Percentiles rank a stretch among this genome's conserved stretches.
phyloP scores from a whole-genome alignment of 2,329 filamentous ascomycete species.

The Colletotrichum sp. region DNA sequence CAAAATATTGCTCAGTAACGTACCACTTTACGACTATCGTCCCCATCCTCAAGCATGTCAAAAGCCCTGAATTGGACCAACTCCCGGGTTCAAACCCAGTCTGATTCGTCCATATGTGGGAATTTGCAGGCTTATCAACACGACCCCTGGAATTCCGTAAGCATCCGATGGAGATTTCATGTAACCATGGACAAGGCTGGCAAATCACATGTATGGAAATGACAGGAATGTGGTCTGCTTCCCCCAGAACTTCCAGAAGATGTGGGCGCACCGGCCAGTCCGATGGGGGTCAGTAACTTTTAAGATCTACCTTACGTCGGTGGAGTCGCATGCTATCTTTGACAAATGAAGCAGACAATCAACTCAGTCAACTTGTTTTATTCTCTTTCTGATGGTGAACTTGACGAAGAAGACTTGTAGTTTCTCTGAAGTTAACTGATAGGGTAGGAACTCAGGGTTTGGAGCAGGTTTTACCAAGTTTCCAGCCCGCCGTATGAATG shows the following conservation, averaged over 20 bases:
- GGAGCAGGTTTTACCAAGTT: background rate
- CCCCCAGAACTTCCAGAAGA: background rate
- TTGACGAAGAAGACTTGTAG: rapidly evolving
- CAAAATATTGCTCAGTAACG: background rate
- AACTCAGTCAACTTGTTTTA: no score
- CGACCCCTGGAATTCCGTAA: background rate
- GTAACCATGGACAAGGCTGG: background rate
- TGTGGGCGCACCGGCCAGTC: background rate
- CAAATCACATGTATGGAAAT: background rate
- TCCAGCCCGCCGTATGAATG: background rate
- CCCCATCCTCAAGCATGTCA: background rate
- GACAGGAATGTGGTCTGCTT: background rate
- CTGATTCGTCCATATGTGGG: background rate
- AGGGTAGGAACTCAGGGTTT: background rate
- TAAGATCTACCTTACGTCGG: background rate
- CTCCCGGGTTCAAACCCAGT: background rate
- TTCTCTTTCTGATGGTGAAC: no score
- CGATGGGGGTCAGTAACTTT: background rate
- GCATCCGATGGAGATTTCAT: background rate
- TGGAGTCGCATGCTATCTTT: background rate
- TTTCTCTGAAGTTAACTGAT: rapidly evolving
- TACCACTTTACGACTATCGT: background rate
- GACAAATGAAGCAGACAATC: background rate
- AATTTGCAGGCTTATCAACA: background rate
- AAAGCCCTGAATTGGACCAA: background rate